Percentiles rank a stretch among this genome's conserved stretches.
phyloP scores from a whole-genome alignment of 2,329 filamentous ascomycete genomes.

The Leptographium radiaticola region DNA sequence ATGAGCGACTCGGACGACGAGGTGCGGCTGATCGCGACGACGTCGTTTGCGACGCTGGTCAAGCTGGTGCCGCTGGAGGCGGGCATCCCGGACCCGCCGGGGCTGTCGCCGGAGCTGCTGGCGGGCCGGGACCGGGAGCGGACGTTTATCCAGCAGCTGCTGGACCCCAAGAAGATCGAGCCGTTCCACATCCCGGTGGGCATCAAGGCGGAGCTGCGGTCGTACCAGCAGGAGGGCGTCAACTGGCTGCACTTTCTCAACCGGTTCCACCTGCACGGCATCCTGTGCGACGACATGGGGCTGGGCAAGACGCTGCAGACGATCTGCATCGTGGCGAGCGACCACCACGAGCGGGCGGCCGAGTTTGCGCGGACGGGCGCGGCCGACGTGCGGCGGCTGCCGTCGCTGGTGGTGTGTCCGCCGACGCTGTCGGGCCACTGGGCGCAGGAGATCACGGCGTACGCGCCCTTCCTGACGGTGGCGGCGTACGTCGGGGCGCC shows the following conservation, averaged over 20 bases:
- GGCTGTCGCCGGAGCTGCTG: slow-evolving; percentile 75
- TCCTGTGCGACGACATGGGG: slow-evolving; percentile 98
- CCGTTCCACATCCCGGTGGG: slow-evolving; percentile 85
- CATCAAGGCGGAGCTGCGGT: slow-evolving; percentile 92
- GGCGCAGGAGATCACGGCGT: slow-evolving; percentile 95
- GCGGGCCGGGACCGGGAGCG: slow-evolving; percentile 86
- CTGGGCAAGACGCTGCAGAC: slow-evolving; percentile 96
- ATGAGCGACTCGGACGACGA: slow-evolving; percentile 99
- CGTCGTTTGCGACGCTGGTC: slow-evolving; percentile 90
- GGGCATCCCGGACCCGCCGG: slow-evolving; percentile 91
- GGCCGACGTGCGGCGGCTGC: slow-evolving; percentile 64
- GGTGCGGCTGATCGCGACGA: slow-evolving; percentile 85
- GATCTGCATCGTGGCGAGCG: slow-evolving; percentile 92
- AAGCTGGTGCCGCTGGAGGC: slow-evolving; percentile 95
- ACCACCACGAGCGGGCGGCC: slow-evolving; percentile 86
- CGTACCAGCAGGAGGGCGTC: slow-evolving; percentile 96
- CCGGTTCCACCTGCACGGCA: slow-evolving; percentile 92
- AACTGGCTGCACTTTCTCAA: slow-evolving; percentile 99
- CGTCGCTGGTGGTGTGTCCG: slow-evolving; percentile 90
- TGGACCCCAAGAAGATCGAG: slow-evolving; percentile 95
- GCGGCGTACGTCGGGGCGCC: slow-evolving; percentile 88
- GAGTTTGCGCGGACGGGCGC: slow-evolving; percentile 76
- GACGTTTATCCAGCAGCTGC: slow-evolving; percentile 90
- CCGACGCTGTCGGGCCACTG: slow-evolving; percentile 94
- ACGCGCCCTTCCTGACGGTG: slow-evolving; percentile 84